A percentile compares a stretch with the other conserved stretches of the same genome.
phyloP scores from a whole-genome alignment of 371 early-diverging fungal species.

The Mortierella sp. region DNA sequence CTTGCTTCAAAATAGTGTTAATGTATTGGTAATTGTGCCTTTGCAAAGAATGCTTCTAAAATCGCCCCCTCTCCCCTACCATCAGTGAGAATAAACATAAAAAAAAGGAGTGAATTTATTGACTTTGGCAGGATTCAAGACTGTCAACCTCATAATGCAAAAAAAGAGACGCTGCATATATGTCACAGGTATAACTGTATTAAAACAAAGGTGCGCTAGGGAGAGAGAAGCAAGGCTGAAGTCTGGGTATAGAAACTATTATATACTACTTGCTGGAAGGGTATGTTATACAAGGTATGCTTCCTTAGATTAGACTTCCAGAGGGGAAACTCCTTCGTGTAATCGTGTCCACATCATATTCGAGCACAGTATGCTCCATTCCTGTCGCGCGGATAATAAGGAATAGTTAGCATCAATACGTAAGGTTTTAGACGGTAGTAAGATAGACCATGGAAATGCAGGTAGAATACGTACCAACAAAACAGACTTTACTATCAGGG shows the following conservation, averaged over 20 bases:
- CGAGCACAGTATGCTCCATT: slow-evolving; percentile 66
- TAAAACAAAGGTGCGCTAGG: background rate
- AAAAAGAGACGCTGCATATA: no score
- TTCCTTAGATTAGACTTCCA: slow-evolving; percentile 60
- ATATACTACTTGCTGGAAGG: slow-evolving; percentile 9
- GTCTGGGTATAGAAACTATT: slow-evolving; percentile 38
- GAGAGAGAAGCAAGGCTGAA: background rate
- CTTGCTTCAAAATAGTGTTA: no score
- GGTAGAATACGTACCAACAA: slow-evolving; percentile 73
- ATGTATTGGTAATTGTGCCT: no score
- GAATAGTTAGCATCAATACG: background rate
- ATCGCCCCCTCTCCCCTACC: no score
- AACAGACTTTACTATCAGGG: slow-evolving; percentile 80
- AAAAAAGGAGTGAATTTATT: no score
- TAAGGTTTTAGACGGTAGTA: background rate
- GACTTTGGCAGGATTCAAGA: no score
- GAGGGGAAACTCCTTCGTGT: slow-evolving; percentile 69
- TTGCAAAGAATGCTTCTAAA: no score
- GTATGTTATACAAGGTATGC: background rate
- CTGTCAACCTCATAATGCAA: no score
- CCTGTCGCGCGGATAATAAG: slow-evolving; percentile 46
- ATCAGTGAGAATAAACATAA: no score
- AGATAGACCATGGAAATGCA: background rate
- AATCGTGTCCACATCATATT: slow-evolving; percentile 69
- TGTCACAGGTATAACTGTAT: no score